Evolutionary conservation across 495 filamentous ascomycete genomes (phyloP).

Genomic region (Glutinoglossum americanum): DNA sequence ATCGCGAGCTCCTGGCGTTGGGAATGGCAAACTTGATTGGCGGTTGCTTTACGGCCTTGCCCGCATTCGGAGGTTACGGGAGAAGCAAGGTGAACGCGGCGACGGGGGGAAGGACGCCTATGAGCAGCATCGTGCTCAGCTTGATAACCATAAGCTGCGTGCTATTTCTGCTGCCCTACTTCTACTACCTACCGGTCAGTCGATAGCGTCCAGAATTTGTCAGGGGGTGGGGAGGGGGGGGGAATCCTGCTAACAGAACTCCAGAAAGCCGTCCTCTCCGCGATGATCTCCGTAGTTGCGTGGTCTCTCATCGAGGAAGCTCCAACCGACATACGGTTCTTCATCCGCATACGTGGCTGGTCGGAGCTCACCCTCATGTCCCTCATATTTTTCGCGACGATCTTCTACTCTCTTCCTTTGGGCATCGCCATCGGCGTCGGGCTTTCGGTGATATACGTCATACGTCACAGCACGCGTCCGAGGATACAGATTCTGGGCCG

Average conservation of each 20-base stretch:
- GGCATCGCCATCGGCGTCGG: slow-evolving; percentile 83
- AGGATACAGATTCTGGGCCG: slow-evolving; percentile 94
- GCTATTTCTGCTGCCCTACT: slow-evolving; percentile 63
- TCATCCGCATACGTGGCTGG: slow-evolving; percentile 65
- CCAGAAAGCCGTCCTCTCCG: slow-evolving; percentile 78
- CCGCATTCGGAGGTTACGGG: slow-evolving; percentile 91
- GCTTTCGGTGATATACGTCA: slow-evolving; percentile 67
- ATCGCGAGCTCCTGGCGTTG: slow-evolving; percentile 83
- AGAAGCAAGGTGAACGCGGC: slow-evolving; percentile 84
- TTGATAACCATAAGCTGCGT: slow-evolving; percentile 63
- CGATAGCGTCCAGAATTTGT: neutral
- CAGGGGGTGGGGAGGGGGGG: no score
- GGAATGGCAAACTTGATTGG: slow-evolving; percentile 78
- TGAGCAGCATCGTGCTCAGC: slow-evolving; percentile 71
- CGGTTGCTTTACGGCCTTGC: slow-evolving; percentile 76
- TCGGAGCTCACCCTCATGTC: slow-evolving; percentile 70
- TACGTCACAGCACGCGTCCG: slow-evolving; percentile 72
- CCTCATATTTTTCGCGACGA: slow-evolving; percentile 74
- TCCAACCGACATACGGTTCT: slow-evolving; percentile 78
- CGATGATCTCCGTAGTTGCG: slow-evolving; percentile 91
- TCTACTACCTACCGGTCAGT: slow-evolving; percentile 83
- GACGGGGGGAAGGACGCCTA: slow-evolving; percentile 79
- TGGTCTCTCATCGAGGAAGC: slow-evolving; percentile 90
- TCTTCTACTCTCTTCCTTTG: slow-evolving; percentile 70
- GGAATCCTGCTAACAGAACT: slow-evolving; percentile 11